phyloP scores from a whole-genome alignment of 306 rosid genomes.

The Begonia loranthoides region DNA sequence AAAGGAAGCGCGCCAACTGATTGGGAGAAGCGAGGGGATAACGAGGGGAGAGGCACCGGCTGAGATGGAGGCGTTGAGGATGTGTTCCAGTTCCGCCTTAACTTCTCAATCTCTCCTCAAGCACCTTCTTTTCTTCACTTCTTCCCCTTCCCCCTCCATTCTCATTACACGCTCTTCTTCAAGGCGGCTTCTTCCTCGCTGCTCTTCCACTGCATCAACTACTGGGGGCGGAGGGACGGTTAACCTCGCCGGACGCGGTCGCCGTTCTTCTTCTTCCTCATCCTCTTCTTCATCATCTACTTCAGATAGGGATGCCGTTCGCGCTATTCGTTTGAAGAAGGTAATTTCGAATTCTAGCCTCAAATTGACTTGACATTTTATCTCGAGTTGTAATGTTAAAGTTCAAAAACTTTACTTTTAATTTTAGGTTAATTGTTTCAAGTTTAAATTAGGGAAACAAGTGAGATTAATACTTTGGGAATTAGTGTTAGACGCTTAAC shows the following conservation, averaged over 20 bases:
- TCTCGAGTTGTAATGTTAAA: too few relatives aligned
- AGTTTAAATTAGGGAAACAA: too few relatives aligned
- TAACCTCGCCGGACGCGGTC: slow-evolving; percentile 34
- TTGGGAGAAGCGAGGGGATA: neutral
- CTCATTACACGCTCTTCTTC: slow-evolving; percentile 10
- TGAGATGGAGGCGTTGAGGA: slow-evolving; percentile 40
- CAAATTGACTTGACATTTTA: neutral
- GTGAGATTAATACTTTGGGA: too few relatives aligned
- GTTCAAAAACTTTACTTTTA: neutral
- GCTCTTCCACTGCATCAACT: slow-evolving; percentile 26
- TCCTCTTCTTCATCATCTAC: slow-evolving; percentile 43
- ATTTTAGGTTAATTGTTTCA: neutral
- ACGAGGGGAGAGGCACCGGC: neutral
- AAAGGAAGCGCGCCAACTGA: too few relatives aligned
- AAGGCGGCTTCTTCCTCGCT: slow-evolving; percentile 26
- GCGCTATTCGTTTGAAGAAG: slow-evolving; percentile 86
- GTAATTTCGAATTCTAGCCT: slow-evolving; percentile 12
- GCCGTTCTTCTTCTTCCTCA: slow-evolving; percentile 36
- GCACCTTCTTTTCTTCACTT: slow-evolving; percentile 29
- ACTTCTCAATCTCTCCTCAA: slow-evolving; percentile 36
- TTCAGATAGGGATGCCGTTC: slow-evolving; percentile 64
- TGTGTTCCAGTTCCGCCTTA: slow-evolving; percentile 29
- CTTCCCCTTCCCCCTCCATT: slow-evolving; percentile 14
- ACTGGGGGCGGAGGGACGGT: slow-evolving; percentile 12
- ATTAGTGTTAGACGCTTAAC: too few relatives aligned